Percentiles rank a stretch among this genome's conserved stretches.
These are phyloP conservation scores for Aspergillus neotritici DNA, from an alignment of 2,329 filamentous ascomycete species.

Conservation along the genomic window DNA sequence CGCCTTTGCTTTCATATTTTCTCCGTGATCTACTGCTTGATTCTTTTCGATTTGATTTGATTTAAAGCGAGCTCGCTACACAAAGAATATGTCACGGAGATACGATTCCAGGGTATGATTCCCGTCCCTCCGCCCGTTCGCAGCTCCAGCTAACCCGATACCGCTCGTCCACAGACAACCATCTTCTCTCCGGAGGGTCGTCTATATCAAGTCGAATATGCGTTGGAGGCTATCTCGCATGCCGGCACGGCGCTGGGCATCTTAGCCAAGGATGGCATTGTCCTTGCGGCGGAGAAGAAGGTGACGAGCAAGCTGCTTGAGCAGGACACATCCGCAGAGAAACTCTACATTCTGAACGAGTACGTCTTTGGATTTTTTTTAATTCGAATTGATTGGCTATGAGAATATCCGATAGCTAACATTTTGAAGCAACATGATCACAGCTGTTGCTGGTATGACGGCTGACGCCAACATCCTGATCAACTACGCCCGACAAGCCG, in stretches of 20 bases:
- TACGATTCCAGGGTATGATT: slow-evolving; percentile 87
- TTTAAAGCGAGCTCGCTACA: slow-evolving; percentile 3
- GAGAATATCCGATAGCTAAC: slow-evolving; percentile 12
- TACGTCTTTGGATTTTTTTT: slow-evolving; percentile 43
- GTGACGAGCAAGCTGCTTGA: slow-evolving; percentile 98
- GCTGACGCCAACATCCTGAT: slow-evolving; percentile 99
- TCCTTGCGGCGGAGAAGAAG: slow-evolving; percentile 95
- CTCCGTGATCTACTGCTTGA: slow-evolving; percentile 1
- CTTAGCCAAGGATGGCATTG: slow-evolving; percentile 95
- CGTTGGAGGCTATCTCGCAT: slow-evolving; percentile 96
- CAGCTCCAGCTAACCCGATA: slow-evolving; percentile 34
- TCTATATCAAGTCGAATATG: slow-evolving; percentile 99
- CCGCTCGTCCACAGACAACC: slow-evolving; percentile 64
- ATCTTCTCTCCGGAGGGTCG: slow-evolving; percentile 99
- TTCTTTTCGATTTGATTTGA: slow-evolving; percentile 7
- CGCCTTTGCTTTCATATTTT: slow-evolving; percentile 3
- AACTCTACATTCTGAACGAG: slow-evolving; percentile 99
- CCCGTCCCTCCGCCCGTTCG: slow-evolving; percentile 12
- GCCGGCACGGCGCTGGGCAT: slow-evolving; percentile 96
- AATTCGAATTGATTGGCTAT: neutral
- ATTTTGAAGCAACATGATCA: slow-evolving; percentile 89
- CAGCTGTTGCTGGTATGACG: slow-evolving; percentile 97
- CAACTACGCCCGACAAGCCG: slow-evolving; percentile 96
- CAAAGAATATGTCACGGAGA: slow-evolving; percentile 76
- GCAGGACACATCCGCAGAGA: slow-evolving; percentile 99